Evolutionary conservation across 352 stramenopile genomes (phyloP), one percentile per base, ranked within the genome.

Genomic region (Pythium coloratum): DNA sequence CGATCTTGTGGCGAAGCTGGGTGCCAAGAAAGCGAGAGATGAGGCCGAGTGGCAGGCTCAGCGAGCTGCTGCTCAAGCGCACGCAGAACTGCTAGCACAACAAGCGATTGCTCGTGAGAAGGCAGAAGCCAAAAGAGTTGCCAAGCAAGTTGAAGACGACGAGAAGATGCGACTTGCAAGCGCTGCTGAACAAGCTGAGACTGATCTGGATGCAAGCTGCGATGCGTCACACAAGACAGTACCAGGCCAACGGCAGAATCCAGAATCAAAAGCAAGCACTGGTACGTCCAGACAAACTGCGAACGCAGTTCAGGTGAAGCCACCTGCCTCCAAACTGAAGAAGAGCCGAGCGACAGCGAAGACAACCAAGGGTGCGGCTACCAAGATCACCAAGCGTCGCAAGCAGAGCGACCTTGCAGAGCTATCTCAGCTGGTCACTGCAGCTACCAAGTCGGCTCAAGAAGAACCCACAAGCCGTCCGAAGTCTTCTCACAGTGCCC

Each of bases 81-180:
- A 54, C 8, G 38, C 38, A 30, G 47, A 54, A 30, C 4, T 32
- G 28, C 47, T 10, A 8, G 47, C 13, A 30, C 24, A 55, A 10
- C 8, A 34, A 34, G 49, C 49, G 5, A 20, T 20, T 34, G 49
- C 49, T 55, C 9, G 34, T 20, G 28, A 33, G 28, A 33, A 55
- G 13, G 20, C n/a, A 16, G 49, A 18, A 14, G 13, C n/a, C 14
- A 18, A 28, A 18, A 54, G 26, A 32, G 47, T 18, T 18, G 47
- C 47, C 47, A 54, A 54, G 14, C 47, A 14, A 14, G 47, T 56
- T 69, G 55, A 54, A 38, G 65, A 79, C 14, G 66, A 84, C 65
- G 40, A 67, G 59, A 63, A 49, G 40, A 49, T 13, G 40, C 40
- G 3, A 24, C 14, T 16, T 7, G 6, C 3, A 13, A 24, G 14